These are phyloP conservation scores for Rubia yunnanensis DNA, from an alignment of 257 asterid genomes.

Conservation along the genomic window DNA sequence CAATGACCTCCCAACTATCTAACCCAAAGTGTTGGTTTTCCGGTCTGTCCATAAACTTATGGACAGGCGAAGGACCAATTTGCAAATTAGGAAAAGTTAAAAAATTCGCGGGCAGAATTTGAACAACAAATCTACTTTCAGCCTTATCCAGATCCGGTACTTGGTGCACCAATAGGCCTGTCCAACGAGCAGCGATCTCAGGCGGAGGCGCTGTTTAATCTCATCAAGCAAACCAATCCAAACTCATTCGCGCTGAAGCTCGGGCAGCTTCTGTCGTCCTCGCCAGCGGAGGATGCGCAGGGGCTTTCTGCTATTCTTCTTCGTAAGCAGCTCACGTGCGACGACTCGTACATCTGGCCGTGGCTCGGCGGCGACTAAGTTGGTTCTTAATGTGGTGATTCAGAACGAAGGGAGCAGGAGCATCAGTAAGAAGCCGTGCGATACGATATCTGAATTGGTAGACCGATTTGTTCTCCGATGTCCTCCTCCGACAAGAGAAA, in stretches of 20 bases:
- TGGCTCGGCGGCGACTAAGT: conserved; percentile 44
- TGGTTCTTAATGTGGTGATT: conserved; percentile 33
- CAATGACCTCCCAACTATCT: too few species aligned
- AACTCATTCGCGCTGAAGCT: conserved; percentile 54
- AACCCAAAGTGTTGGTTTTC: too few species aligned
- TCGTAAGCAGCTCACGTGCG: too few species aligned
- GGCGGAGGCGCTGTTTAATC: conserved; percentile 71
- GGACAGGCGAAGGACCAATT: too few species aligned
- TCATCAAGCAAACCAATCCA: conserved; percentile 63
- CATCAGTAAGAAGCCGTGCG: conserved; percentile 54
- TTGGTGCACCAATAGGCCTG: conserved; percentile 63
- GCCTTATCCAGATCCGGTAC: too few species aligned
- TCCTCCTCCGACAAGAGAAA: too few species aligned
- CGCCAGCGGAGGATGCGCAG: conserved; percentile 43
- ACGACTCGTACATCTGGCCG: conserved; percentile 66
- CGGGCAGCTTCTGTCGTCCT: conserved; percentile 41
- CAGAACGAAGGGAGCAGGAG: too few species aligned
- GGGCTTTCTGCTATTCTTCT: conserved; percentile 68
- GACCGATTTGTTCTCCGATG: too few species aligned
- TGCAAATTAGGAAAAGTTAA: too few species aligned
- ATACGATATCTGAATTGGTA: conserved; percentile 69
- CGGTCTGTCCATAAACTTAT: too few species aligned
- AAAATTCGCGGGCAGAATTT: too few species aligned
- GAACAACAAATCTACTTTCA: too few species aligned
- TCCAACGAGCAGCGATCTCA: conserved; percentile 66